Base-by-base conservation (phyloP, 148 eudicot genomes). In the Rhododendron mucronatum region DNA sequence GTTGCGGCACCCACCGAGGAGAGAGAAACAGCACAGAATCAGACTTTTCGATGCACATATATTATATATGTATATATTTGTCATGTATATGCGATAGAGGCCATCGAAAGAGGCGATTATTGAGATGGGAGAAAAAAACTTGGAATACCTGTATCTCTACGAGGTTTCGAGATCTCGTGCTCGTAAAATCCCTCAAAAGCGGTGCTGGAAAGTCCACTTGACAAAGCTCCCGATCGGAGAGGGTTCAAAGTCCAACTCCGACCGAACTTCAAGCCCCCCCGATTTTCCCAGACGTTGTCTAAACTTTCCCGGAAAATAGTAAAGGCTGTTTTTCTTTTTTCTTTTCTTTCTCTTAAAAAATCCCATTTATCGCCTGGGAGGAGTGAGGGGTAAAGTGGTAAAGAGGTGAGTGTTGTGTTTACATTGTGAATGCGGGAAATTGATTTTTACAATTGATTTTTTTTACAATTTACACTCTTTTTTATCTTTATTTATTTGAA, bases 81-180 rank as follows among this genome's bases (percentile, higher is more conserved):
- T 8, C 39, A 71, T 30, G 75, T 69, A 12, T 3, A 67, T 12
- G 75, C 37, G 41, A 30, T 15, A 71, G 20, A 41, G 41, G 76
- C 41, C 76, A 71, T 71, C 39, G 16, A 80, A 26, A 71, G 35
- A 15, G 69, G 47, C 4, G 21, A 33, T 53, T 48, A 78, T 41
- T 35, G 81, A 73, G 75, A 35, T 3, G 86, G 71, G 71, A 20
- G 35, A 10, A 10, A 10, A 18, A 26, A 55, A 37, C 4, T 39
- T 37, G 86, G 83, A 51, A n/a, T 55, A 81, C 82, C 84, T 76
- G 84, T 84, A 45, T 82, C n/a, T 59, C n/a, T 21, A 20, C 26
- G 59, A 85, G 79, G 44, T 33, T 84, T 69, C 61, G 89, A 35
- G 83, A 89, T 89, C 87, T 85, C 75, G 91, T 82, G 88, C 87